These are phyloP conservation scores for Colletotrichum filicis DNA, from an alignment of 2,329 filamentous ascomycete species.

Conservation along the genomic window DNA sequence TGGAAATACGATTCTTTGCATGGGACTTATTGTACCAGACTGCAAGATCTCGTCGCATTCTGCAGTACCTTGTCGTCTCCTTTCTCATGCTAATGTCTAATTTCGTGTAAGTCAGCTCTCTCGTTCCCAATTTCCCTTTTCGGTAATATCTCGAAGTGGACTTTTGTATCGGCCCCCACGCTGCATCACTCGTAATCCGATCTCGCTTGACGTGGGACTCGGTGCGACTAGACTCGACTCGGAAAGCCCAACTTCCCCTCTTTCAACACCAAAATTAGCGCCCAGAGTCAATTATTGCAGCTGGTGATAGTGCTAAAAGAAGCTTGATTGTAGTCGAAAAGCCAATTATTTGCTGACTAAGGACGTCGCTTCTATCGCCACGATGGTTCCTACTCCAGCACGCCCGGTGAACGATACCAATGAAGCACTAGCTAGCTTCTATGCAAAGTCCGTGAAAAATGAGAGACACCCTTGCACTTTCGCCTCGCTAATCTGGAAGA, in stretches of 20 bases:
- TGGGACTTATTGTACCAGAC: not conserved
- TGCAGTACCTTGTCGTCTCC: too few relatives aligned
- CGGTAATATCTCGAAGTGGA: not conserved
- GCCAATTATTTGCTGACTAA: not conserved
- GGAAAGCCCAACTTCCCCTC: conserved; percentile 24
- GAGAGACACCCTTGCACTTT: not conserved
- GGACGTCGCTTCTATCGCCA: not conserved
- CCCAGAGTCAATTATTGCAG: not conserved
- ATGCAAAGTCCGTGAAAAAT: not conserved
- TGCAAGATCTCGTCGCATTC: not conserved
- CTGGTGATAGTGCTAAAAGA: not conserved
- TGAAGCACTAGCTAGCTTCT: not conserved
- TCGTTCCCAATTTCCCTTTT: conserved; percentile 8
- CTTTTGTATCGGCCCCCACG: not conserved
- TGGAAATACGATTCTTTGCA: not conserved
- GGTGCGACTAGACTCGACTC: not conserved
- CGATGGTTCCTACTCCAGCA: not conserved
- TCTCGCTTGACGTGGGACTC: conserved; percentile 20
- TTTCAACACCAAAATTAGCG: conserved; percentile 15
- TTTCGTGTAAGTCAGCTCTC: not conserved
- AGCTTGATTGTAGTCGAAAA: not conserved
- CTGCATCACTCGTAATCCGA: conserved; percentile 7
- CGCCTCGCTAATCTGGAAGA: not conserved
- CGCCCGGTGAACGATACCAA: not conserved
- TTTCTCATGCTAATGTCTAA: not conserved